Evolutionary conservation across 495 filamentous ascomycete genomes (phyloP).

Genomic region (Trichoderma gamsii): DNA sequence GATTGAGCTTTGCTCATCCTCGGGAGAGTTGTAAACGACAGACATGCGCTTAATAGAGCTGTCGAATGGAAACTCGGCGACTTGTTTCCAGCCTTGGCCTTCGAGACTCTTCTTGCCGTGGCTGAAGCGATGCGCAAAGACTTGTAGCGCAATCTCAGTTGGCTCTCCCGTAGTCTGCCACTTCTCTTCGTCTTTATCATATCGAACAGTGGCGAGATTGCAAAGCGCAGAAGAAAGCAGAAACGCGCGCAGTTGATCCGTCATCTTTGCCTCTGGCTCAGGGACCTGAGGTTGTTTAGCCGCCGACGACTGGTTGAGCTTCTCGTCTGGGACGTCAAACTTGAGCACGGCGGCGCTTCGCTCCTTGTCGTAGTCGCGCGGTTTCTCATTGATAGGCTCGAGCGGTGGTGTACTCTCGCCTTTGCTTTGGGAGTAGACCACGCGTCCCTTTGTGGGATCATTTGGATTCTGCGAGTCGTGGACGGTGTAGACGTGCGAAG

Average conservation of each 20-base stretch:
- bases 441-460: constrained; percentile 51
- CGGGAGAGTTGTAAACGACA: constrained; percentile 53
- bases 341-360: constrained; percentile 47
- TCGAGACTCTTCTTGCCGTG: constrained; percentile 50
- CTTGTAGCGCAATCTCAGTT: constrained; percentile 77
- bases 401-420: constrained; percentile 16
- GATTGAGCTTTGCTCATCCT: constrained; percentile 8
- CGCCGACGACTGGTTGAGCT: constrained; percentile 27
- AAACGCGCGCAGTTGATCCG: constrained; percentile 53
- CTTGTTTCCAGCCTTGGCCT: constrained; percentile 53
- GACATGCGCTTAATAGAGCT: constrained; percentile 80
- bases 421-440: constrained; percentile 37
- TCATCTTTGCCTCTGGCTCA: constrained; percentile 22
- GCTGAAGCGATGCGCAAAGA: constrained; percentile 67
- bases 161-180: constrained; percentile 79
- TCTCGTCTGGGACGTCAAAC: constrained; percentile 46
- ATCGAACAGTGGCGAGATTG: constrained; percentile 67
- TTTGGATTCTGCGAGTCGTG: constrained; percentile 52
- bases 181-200: constrained; percentile 42
- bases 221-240: constrained; percentile 67
- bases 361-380: constrained; percentile 45
- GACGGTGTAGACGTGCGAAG: constrained; percentile 49
- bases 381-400: constrained; percentile 25
- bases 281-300: constrained; percentile 25
- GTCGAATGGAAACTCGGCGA: constrained; percentile 76